Conservation (phyloP, 495 filamentous ascomycete genomes). For the Annulohypoxylon maeteangense region DNA sequence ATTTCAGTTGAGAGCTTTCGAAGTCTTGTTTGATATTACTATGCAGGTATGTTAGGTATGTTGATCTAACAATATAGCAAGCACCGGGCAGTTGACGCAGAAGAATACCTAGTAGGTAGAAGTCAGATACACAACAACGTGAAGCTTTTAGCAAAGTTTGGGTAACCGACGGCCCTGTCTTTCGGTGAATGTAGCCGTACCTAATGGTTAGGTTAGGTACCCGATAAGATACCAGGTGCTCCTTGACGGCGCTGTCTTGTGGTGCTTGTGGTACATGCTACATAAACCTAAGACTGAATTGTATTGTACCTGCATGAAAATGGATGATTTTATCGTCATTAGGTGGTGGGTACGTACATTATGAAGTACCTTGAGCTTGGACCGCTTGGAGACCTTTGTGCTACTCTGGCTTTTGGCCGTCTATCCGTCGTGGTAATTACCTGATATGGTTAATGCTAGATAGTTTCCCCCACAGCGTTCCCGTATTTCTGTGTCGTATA, state of each 20-base stretch:
- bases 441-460: conserved; percentile 10
- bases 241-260: not conserved
- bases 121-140: not conserved
- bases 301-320: conserved; percentile 43
- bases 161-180: not conserved
- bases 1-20: not conserved
- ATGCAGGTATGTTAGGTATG: not conserved
- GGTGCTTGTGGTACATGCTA: not conserved
- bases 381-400: not conserved
- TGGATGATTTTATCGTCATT: conserved; percentile 35
- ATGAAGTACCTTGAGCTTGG: conserved; percentile 10
- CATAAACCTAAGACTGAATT: not conserved
- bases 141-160: not conserved
- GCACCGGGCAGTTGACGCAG: not conserved
- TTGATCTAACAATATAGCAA: not conserved
- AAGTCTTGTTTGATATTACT: too few species aligned
- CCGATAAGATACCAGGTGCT: conserved; percentile 15
- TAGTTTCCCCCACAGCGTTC: not conserved
- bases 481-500: conserved; percentile 18
- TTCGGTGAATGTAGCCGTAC: conserved; percentile 37
- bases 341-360: conserved; percentile 9
- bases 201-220: conserved; percentile 30
- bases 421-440: conserved; percentile 32
- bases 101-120: not conserved
- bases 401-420: conserved; percentile 14